A percentile compares a stretch with the other conserved stretches of the same genome.
Conservation (phyloP, 2,329 filamentous ascomycete genomes). For the Parafenestella ontariensis region DNA sequence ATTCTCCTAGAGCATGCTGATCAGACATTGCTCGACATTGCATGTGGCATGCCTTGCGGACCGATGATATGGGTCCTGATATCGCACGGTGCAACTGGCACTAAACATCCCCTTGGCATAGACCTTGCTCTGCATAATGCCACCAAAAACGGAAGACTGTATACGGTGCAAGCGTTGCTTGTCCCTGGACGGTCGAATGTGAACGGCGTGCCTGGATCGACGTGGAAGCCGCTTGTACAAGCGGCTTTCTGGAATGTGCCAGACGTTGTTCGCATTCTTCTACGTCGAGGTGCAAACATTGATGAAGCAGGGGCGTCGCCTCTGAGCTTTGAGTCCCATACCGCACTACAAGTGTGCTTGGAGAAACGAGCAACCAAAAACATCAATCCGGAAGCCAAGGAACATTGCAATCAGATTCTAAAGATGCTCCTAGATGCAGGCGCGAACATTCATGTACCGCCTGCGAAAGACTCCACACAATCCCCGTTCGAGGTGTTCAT, state of each 20-base stretch:
- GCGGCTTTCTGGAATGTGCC: slow-evolving; percentile 42
- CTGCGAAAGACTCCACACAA: slow-evolving; percentile 15
- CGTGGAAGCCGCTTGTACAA: slow-evolving; percentile 42
- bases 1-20: slow-evolving; percentile 39
- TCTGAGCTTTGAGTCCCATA: slow-evolving; percentile 11
- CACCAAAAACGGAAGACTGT: slow-evolving; percentile 41
- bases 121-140: slow-evolving; percentile 46
- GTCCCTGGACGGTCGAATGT: slow-evolving; percentile 30
- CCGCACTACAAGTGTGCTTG: slow-evolving; percentile 38
- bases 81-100: slow-evolving; percentile 37
- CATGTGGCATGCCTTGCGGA: slow-evolving; percentile 37
- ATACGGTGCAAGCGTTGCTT: slow-evolving; percentile 38
- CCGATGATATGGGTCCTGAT: slow-evolving; percentile 36
- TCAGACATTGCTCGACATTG: slow-evolving; percentile 44
- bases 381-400: slow-evolving; percentile 11
- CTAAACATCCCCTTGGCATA: slow-evolving; percentile 40
- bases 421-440: slow-evolving; percentile 41
- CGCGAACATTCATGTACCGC: slow-evolving; percentile 32
- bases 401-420: slow-evolving; percentile 32
- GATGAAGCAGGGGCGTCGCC: slow-evolving; percentile 27
- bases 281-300: slow-evolving; percentile 37
- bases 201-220: slow-evolving; percentile 31
- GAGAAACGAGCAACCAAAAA: slow-evolving; percentile 31
- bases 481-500: slow-evolving; percentile 37
- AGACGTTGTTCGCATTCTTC: slow-evolving; percentile 37